Evolutionary conservation across 2,329 filamentous ascomycete species (phyloP).

Genomic region (Zasmidium cellare): DNA sequence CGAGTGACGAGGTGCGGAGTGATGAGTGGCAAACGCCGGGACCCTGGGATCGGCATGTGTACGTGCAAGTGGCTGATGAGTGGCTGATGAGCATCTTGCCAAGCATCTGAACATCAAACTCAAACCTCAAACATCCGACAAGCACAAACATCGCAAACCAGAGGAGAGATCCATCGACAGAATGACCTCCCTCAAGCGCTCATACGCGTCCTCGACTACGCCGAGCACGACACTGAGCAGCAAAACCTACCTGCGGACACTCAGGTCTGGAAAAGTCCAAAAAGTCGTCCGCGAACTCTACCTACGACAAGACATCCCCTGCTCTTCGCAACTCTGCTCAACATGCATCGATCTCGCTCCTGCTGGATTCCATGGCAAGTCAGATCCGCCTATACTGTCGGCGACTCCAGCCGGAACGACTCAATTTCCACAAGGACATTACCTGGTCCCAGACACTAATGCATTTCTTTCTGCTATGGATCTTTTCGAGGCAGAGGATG

Average conservation of each 20-base stretch:
- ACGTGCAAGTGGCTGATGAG: neutral
- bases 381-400: conserved; percentile 81
- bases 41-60: neutral
- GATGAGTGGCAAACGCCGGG: neutral
- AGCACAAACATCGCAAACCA: conserved; percentile 2
- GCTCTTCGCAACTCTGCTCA: conserved; percentile 85
- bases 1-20: conserved; percentile 2
- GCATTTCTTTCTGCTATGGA: conserved; percentile 95
- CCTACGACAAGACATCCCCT: conserved; percentile 93
- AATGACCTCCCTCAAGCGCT: conserved; percentile 66
- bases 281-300: conserved; percentile 98
- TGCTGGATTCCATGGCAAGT: conserved; percentile 74
- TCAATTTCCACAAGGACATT: conserved; percentile 81
- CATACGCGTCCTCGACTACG: conserved; percentile 55
- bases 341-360: conserved; percentile 72
- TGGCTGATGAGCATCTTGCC: neutral
- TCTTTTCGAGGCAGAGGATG: conserved; percentile 85
- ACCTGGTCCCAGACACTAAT: conserved; percentile 94
- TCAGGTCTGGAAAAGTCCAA: conserved; percentile 93
- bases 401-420: conserved; percentile 83
- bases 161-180: conserved; percentile 38
- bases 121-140: neutral
- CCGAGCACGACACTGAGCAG: conserved; percentile 73
- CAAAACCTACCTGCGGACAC: conserved; percentile 94
- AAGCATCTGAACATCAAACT: conserved; percentile 1